Percentiles rank a stretch among this genome's conserved stretches.
Conservation (phyloP, 768 basidiomycete genomes). For the Mycena crocata region DNA sequence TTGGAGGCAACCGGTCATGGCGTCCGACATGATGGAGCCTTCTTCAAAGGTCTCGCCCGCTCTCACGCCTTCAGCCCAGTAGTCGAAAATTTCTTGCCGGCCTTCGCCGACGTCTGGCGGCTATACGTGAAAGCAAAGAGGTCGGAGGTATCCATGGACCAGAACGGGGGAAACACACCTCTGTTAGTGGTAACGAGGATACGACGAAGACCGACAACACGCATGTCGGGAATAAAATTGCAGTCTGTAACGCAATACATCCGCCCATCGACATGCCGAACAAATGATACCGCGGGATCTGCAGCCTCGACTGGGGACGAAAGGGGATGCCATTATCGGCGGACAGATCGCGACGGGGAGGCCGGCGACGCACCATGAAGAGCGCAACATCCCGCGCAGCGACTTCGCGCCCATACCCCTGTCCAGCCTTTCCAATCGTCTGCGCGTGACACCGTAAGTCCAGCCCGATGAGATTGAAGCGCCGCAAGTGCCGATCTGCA, state of each 20-base stretch:
- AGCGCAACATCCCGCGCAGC: conserved; percentile 30
- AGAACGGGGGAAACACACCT: conserved; percentile 18
- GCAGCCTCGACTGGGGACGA: conserved; percentile 14
- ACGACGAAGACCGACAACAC: conserved; percentile 30
- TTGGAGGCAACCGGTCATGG: conserved; percentile 23
- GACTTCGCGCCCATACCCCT: conserved; percentile 29
- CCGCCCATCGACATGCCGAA: conserved; percentile 37
- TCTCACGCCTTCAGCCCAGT: conserved; percentile 29
- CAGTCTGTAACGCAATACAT: conserved; percentile 30
- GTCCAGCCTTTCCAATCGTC: conserved; percentile 20
- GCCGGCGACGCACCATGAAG: conserved; percentile 30
- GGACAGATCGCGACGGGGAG: too few species aligned
- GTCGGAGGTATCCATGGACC: too few species aligned
- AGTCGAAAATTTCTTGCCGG: conserved; percentile 32
- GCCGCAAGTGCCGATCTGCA: conserved; percentile 22
- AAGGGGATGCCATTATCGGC: too few species aligned
- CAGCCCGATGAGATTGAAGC: conserved; percentile 35
- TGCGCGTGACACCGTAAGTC: conserved; percentile 31
- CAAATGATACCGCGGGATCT: conserved; percentile 29
- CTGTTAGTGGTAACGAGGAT: conserved; percentile 30
- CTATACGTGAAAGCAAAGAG: conserved; percentile 11
- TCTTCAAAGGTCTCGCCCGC: neutral
- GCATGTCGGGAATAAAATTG: conserved; percentile 20
- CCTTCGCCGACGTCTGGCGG: conserved; percentile 32
- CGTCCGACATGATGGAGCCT: conserved; percentile 15